Conservation (phyloP, 805 yeast species). For the Candida ovalis region DNA sequence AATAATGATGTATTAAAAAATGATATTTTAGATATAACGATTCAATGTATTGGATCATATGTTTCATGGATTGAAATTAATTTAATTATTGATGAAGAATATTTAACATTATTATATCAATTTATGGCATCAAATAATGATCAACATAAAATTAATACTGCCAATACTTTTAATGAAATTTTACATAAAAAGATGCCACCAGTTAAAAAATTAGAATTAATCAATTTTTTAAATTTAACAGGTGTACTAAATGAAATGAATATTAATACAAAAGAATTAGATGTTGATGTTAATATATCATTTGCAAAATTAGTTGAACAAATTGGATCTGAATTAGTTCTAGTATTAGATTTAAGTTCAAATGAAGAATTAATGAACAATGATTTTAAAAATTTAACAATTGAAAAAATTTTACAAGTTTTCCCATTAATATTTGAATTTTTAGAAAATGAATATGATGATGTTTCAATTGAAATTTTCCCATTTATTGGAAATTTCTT, state of each 20-base stretch:
- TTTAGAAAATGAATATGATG: conserved; percentile 82
- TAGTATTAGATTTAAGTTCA: conserved; percentile 53
- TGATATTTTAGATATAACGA: conserved; percentile 53
- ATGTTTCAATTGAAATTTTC: conserved; percentile 77
- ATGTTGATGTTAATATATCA: conserved; percentile 65
- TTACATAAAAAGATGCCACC: conserved; percentile 57
- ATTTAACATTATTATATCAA: conserved; percentile 53
- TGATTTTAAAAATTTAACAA: conserved; percentile 33
- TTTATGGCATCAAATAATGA: conserved; percentile 40
- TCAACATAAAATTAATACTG: conserved; percentile 54
- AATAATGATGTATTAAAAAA: conserved; percentile 24
- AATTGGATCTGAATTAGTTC: conserved; percentile 72
- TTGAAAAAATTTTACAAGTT: conserved; percentile 50
- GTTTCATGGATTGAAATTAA: conserved; percentile 90
- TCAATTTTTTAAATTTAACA: conserved; percentile 66
- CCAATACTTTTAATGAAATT: conserved; percentile 49
- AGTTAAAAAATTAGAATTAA: conserved; percentile 55
- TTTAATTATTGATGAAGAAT: conserved; percentile 60
- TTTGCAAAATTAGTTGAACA: conserved; percentile 71
- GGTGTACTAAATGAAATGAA: conserved; percentile 41
- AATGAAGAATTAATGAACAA: conserved; percentile 35
- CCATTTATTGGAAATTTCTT: conserved; percentile 76
- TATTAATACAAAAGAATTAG: conserved; percentile 41
- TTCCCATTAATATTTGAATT: conserved; percentile 73
- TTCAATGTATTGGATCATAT: conserved; percentile 75